Evolutionary conservation across 2,329 filamentous ascomycete genomes (phyloP).

Genomic region (Penicillium occitanis): DNA sequence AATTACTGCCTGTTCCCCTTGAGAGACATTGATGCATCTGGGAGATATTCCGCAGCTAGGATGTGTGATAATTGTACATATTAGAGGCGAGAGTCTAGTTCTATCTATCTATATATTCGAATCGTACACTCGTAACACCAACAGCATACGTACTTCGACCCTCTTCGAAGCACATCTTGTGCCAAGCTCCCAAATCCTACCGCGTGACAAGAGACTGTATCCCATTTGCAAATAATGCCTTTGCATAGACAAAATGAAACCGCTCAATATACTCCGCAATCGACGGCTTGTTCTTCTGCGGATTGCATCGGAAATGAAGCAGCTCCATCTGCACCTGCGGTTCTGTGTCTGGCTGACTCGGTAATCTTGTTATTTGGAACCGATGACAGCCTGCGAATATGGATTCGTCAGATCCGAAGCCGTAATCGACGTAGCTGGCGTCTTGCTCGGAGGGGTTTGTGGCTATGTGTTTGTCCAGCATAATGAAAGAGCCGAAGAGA

Average conservation of each 20-base stretch:
- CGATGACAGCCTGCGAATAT: constrained; percentile 24
- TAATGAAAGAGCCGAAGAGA: constrained; percentile 22
- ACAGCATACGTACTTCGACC: neutral
- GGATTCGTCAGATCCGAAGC: constrained; percentile 23
- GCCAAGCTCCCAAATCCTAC: neutral
- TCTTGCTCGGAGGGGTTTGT: neutral
- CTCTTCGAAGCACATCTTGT: neutral
- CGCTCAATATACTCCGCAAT: constrained; percentile 14
- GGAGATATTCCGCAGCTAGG: neutral
- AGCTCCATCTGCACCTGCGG: constrained; percentile 21
- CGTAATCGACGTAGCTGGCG: constrained; percentile 24
- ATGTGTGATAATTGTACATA: neutral
- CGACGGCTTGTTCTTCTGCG: constrained; percentile 22
- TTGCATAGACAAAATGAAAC: constrained; percentile 22
- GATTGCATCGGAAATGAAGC: constrained; percentile 25
- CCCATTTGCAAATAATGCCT: constrained; percentile 22
- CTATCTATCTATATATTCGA: neutral
- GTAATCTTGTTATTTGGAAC: constrained; percentile 22
- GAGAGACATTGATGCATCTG: neutral
- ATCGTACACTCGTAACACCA: neutral
- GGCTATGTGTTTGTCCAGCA: constrained; percentile 24
- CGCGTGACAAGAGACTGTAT: constrained; percentile 9
- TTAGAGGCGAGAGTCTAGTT: neutral
- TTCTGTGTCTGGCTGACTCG: neutral
- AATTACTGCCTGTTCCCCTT: neutral